Base-by-base conservation (phyloP, 1,139 yeast species). In the Zygosaccharomyces pseudobailii region DNA sequence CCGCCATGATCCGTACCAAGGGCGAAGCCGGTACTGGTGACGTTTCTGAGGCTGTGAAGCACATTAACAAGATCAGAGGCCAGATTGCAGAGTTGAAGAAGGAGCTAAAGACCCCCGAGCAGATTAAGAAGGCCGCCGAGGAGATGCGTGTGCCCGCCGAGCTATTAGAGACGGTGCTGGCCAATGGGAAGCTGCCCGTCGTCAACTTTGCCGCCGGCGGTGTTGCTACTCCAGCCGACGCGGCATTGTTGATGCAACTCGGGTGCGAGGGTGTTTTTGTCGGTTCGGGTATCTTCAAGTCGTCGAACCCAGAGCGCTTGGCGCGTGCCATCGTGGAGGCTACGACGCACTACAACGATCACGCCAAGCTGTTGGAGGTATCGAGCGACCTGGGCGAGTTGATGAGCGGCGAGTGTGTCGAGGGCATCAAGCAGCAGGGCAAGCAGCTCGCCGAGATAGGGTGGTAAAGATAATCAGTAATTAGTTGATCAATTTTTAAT, bases 21-120 rank as follows among this genome's bases (percentile, higher is more conserved):
- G 95, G 95, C 55, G 95, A 85, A 67, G 94, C 95, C 21, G 95
- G 95, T 41, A 86, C 95, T 37, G 95, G 95, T 44, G 95, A 86
- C 65, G 83, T 86, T 46, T 80, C 87, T 28, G 92, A 86, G 65
- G 95, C 95, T n/a, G 89, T 86, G 47, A 79, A 76, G 61, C 95
- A 86, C 65, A 82, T 85, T 54, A 74, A 79, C 48, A 73, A 75
- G 53, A 82, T 86, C 61, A 74, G 73, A 50, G 64, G 70, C 47
- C 79, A 85, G 59, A 82, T 86, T 58, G 48, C 53, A 13, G 46
- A 38, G 8, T 53, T 47, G 36, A 47, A 54, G 43, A 70, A 71
- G 45, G 70, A 72, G 35, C 78, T 81, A 17, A 67, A 71, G 53
- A 66, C 73, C 39, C 78, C 73, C 34, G 69, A 64, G 7, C 78